Evolutionary conservation across 2,329 filamentous ascomycete species (phyloP), one percentile per base, ranked within the genome.

Genomic region (Lecanicillium sp.): DNA sequence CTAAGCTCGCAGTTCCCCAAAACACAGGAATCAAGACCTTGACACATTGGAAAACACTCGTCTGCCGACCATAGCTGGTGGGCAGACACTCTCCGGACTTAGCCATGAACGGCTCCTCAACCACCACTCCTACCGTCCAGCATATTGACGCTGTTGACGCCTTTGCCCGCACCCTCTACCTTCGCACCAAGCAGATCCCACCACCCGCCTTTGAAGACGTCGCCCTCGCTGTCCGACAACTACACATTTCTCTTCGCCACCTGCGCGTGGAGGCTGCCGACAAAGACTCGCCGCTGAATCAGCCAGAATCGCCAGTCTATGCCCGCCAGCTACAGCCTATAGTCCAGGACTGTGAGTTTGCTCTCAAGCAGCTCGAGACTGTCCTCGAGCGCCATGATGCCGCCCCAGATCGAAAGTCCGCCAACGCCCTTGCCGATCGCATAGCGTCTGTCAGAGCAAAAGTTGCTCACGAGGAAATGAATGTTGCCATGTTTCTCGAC

Each of bases 251-350:
- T 11, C 60, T 81, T 6, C 70, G 73, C 39, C 71, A 79, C 48
- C 60, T 81, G 18, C 73, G 71, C 39, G 62, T 68, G 45, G 77
- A 80, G 57, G 67, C 69, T 29, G 66, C 72, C 45, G 74, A 77
- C 47, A 62, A 64, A 2, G 71, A 73, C 47, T 79, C 76, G 9
- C 59, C 70, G 9, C 61, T 81, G 13, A 72, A 72, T 57, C 53
- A 53, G 22, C 45, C 58, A 2, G 51, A 59, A 30, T 59, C 58
- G 16, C 56, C 62, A 25, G 55, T 68, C 34, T 75, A 73, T 47
- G 53, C 59, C 8, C 62, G 67, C 27, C 68, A 75, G 49, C 61
- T 81, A 12, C 58, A 54, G 0, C 64, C 67, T 2, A 66, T 78
- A 19, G 56, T 79, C 37, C 64, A 72, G 46, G 71, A 78, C 50